Evolutionary conservation across 768 basidiomycete species (phyloP), one percentile per base, ranked within the genome.

Genomic region (Podaxis sp.): DNA sequence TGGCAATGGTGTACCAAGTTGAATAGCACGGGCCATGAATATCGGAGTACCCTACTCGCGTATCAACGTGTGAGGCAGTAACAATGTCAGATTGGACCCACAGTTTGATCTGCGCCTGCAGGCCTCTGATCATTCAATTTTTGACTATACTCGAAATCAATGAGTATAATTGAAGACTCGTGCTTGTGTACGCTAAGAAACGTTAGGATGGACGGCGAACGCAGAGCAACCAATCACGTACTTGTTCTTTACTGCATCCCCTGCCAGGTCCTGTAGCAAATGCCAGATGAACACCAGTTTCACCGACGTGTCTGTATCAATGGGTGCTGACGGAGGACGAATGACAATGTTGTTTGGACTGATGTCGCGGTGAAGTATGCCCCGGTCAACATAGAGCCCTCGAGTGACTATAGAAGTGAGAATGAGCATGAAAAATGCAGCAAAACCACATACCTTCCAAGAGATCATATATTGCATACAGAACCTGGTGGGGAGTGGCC

Each of bases 11-110:
- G 19, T 19, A 22, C 60, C 55, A 24, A 15, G 37, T 0, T 47
- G 57, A 54, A 65, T 50, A 57, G 59, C 60, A 8, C 50, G 47
- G n/a, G 64, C 64, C 38, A 62, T 62, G n/a, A 61, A 65, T 46
- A 53, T 36, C 1, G 55, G 33, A 12, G 64, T 65, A 8, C 64
- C 55, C 64, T 65, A 38, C 9, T 4, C 24, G 15, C 40, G 3
- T 41, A 17, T 41, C 40, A 41, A 22, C 4, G 9, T 6, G 41
- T n/a, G 55, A 41, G 1, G 12, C 9, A 12, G 25, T 22, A 27
- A 43, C 11, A 47, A 13, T 33, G 13, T 17, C 27, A 57, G 6
- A 50, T 41, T 46, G 9, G 17, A 61, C 64, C 17, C 22, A 64
- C 64, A 38, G 15, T 43, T n/a, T 46, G 59, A 11, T 50, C 55